These are phyloP conservation scores for Coniochaeta sp. DNA, from an alignment of 2,329 filamentous ascomycete species.

Conservation along the genomic window DNA sequence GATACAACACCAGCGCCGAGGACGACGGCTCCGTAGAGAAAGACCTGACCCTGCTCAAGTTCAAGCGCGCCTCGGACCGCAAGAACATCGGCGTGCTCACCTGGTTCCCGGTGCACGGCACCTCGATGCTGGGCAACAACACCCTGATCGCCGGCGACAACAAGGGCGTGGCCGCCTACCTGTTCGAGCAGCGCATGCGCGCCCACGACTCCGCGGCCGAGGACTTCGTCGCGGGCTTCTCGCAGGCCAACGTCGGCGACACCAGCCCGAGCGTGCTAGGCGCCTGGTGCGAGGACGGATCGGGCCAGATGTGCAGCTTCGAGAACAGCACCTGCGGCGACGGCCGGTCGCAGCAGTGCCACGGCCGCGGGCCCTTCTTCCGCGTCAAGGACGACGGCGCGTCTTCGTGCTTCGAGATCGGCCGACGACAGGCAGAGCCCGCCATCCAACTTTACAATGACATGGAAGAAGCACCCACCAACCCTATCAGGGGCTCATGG, in stretches of 20 bases:
- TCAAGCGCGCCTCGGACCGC: slow-evolving; percentile 64
- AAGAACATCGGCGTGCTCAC: slow-evolving; percentile 77
- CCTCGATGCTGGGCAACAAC: slow-evolving; percentile 85
- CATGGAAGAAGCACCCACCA: slow-evolving; percentile 36
- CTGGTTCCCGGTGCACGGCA: slow-evolving; percentile 91
- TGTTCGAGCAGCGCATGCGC: slow-evolving; percentile 67
- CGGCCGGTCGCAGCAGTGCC: slow-evolving; percentile 62
- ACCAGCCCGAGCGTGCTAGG: slow-evolving; percentile 84
- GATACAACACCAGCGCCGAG: slow-evolving; percentile 51
- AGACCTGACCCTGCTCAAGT: slow-evolving; percentile 70
- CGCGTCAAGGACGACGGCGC: slow-evolving; percentile 62
- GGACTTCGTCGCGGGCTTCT: slow-evolving; percentile 84
- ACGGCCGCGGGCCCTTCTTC: slow-evolving; percentile 67
- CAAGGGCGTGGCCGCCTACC: slow-evolving; percentile 83
- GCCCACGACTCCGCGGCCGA: slow-evolving; percentile 47
- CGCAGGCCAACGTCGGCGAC: slow-evolving; percentile 85
- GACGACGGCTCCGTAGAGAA: slow-evolving; percentile 57
- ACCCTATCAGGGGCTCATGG: slow-evolving; percentile 50
- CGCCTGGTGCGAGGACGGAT: slow-evolving; percentile 83
- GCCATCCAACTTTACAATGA: slow-evolving; percentile 40
- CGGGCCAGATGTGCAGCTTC: slow-evolving; percentile 62
- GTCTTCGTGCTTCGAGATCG: slow-evolving; percentile 70
- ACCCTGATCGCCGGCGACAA: slow-evolving; percentile 91
- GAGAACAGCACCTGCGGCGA: slow-evolving; percentile 78
- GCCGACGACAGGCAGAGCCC: slow-evolving; percentile 57